phyloP scores from a whole-genome alignment of 352 stramenopile genomes.

The Detonula confervacea region DNA sequence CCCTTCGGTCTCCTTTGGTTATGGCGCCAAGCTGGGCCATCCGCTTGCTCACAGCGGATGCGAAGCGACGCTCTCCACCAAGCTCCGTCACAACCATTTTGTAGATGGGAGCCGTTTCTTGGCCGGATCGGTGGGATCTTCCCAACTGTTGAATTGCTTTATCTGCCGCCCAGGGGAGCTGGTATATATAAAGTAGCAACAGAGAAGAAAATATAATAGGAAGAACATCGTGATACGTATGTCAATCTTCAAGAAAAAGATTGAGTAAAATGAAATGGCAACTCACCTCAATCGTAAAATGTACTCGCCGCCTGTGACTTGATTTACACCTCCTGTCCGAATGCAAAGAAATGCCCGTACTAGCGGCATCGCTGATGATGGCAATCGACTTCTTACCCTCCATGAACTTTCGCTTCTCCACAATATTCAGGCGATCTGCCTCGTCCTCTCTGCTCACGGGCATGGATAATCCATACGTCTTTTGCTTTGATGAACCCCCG shows the following conservation, averaged over 20 bases:
- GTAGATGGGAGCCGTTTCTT: conserved; percentile 80
- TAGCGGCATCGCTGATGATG: conserved; percentile 88
- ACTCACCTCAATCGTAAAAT: conserved; percentile 88
- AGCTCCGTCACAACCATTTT: conserved; percentile 86
- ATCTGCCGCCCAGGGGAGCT: conserved; percentile 82
- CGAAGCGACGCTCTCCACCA: conserved; percentile 83
- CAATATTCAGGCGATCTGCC: conserved; percentile 78
- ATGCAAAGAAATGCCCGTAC: conserved; percentile 87
- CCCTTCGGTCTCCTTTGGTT: conserved; percentile 86
- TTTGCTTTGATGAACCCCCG: conserved; percentile 44
- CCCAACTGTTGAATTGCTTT: conserved; percentile 86
- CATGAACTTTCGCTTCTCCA: conserved; percentile 83
- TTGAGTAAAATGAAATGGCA: not conserved
- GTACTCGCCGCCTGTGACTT: conserved; percentile 77
- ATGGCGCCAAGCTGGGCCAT: conserved; percentile 86
- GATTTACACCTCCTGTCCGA: conserved; percentile 52
- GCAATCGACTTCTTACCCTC: conserved; percentile 85
- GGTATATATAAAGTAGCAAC: too few relatives aligned
- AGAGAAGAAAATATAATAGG: conserved; percentile 20
- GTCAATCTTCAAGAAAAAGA: not conserved
- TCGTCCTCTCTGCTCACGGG: conserved; percentile 52
- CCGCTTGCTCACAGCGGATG: conserved; percentile 84
- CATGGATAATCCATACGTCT: conserved; percentile 41
- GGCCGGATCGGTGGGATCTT: conserved; percentile 73
- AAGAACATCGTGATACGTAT: too few relatives aligned